phyloP scores from a whole-genome alignment of 176 grass and related monocot genomes.

The Ensete glaucum region DNA sequence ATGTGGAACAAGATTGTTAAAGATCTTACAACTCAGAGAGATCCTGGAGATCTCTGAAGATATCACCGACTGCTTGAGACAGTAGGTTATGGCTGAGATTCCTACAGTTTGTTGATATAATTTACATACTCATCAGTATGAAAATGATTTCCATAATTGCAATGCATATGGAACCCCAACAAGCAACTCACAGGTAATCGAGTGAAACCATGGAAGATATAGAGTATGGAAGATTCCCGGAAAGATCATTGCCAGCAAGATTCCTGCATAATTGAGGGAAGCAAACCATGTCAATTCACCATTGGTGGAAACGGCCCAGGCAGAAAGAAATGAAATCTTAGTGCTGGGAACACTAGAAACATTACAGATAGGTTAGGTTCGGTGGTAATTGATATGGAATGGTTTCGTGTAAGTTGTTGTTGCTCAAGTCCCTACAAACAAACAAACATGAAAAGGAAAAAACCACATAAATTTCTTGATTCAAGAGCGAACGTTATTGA shows the following conservation, averaged over 20 bases:
- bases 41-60: constrained; percentile 57
- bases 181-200: constrained; percentile 67
- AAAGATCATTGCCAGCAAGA: constrained; percentile 74
- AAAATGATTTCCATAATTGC: constrained; percentile 3
- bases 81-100: constrained; percentile 84
- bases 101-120: constrained; percentile 39
- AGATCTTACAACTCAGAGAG: constrained; percentile 77
- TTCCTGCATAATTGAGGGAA: constrained; percentile 45
- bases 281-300: not conserved
- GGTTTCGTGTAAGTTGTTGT: constrained; percentile 57
- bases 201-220: constrained; percentile 60
- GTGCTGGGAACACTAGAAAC: constrained; percentile 17
- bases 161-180: constrained; percentile 2
- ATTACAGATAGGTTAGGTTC: constrained; percentile 89
- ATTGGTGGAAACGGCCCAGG: not conserved
- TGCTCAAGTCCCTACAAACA: constrained; percentile 73
- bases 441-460: constrained; percentile 20
- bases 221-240: constrained; percentile 79
- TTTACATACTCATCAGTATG: constrained; percentile 11
- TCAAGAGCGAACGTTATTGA: not conserved
- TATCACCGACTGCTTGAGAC: constrained; percentile 51
- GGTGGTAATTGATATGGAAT: constrained; percentile 84
- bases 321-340: constrained; percentile 9
- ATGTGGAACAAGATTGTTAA: constrained; percentile 12
- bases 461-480: constrained; percentile 1